Evolutionary conservation across 176 grass and related monocot genomes (phyloP).

Genomic region (Ensete glaucum): DNA sequence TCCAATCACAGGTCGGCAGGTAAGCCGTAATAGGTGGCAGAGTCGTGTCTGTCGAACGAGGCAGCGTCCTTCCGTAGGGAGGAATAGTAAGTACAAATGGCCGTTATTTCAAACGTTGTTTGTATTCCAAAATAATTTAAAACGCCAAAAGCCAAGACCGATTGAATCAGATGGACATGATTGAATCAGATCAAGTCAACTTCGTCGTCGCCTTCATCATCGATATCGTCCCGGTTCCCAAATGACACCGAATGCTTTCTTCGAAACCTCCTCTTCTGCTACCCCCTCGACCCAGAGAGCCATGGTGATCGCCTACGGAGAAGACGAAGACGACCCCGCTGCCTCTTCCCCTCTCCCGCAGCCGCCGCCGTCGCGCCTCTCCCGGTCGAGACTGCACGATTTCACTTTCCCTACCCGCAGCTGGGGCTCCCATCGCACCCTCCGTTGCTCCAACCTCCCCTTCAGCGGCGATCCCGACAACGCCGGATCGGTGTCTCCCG

Average conservation of each 20-base stretch:
- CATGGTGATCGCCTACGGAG: neutral
- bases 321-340: neutral
- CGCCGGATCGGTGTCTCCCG: neutral
- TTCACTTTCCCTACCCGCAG: neutral
- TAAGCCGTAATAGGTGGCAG: too few relatives aligned
- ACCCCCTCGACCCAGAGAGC: neutral
- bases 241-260: neutral
- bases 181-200: neutral
- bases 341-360: neutral
- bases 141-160: too few relatives aligned
- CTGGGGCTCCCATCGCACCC: neutral
- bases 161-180: neutral
- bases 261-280: neutral
- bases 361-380: too few relatives aligned
- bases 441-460: slow-evolving; percentile 6
- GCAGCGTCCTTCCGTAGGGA: too few relatives aligned
- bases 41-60: too few relatives aligned
- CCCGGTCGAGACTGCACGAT: neutral
- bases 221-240: neutral
- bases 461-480: neutral
- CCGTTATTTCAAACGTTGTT: too few relatives aligned
- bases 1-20: too few relatives aligned
- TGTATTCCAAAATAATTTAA: too few relatives aligned
- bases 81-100: too few relatives aligned
- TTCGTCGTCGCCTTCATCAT: neutral